Base-by-base conservation (phyloP, 805 yeast genomes). In the Teunomyces barrocoloradensis region DNA sequence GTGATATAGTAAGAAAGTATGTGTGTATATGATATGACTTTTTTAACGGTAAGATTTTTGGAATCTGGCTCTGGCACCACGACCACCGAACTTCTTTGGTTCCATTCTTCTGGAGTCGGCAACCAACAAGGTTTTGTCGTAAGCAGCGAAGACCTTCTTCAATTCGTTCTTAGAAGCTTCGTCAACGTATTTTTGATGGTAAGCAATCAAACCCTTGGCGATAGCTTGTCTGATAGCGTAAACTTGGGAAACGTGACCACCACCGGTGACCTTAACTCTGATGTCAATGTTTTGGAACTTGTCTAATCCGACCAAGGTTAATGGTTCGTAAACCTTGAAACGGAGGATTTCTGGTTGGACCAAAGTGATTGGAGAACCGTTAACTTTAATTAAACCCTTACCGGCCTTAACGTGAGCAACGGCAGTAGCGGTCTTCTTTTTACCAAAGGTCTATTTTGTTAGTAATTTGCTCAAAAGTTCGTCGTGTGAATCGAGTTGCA, bases 21-120 rank as follows among this genome's bases (percentile, higher is more conserved):
- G 52, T 51, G 53, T 50, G 52, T 49, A 47, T 51, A 51, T 50
- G 53, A 52, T 48, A 48, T 43, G 50, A 51, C 52, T 48, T 51
- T 45, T 52, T 49, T 92, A 94, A 91, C 99, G 99, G 94, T 94
- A 94, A 77, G 99, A 94, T 80, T 94, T 94, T 86, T 94, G 99
- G 97, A 89, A 92, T 84, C 98, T 92, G 75, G 99, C 94, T 84
- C 99, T 94, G 82, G 99, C 99, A 89, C 99, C 99, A 80, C 96
- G 96, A 85, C 99, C 99, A 85, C 99, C 99, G 84, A 94, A 94
- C 85, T 94, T 94, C 97, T 94, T 94, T 86, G 99, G 99, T 85
- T 94, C 99, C 87, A 91, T 86, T 87, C 96, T 92, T 88, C 99
- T 90, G 69, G 97, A 82, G 79, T 94, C 99, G 69, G 99, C 98